phyloP scores from a whole-genome alignment of 345 rosid species.

The Durio zibethinus region DNA sequence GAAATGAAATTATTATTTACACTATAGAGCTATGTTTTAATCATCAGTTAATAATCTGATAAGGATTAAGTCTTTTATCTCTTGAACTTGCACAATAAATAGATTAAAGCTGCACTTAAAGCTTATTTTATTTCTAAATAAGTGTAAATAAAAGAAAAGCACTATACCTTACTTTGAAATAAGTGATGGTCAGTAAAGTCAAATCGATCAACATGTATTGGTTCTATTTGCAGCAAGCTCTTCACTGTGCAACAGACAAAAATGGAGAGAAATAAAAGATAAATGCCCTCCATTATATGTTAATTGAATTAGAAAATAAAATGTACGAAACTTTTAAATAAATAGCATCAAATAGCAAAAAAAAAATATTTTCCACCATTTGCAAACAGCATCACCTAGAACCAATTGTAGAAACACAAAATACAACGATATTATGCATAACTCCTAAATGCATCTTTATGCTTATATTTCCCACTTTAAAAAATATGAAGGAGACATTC shows the following conservation, averaged over 20 bases:
- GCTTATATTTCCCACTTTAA: constrained; percentile 41
- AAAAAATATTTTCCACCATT: constrained; percentile 43
- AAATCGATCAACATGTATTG: constrained; percentile 48
- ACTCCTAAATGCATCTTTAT: constrained; percentile 37
- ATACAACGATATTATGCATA: constrained; percentile 29
- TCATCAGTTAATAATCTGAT: no score
- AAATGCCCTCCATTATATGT: not conserved
- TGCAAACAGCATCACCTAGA: constrained; percentile 65
- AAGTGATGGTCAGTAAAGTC: constrained; percentile 75
- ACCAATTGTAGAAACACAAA: constrained; percentile 79
- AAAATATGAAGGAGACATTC: constrained; percentile 63
- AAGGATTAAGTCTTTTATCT: no score
- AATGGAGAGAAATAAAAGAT: not conserved
- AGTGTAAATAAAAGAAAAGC: no score
- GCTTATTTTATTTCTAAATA: no score
- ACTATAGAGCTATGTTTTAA: no score
- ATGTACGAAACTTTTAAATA: no score
- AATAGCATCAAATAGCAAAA: not conserved
- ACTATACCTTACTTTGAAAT: constrained; percentile 46
- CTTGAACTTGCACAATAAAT: no score
- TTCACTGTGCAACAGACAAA: not conserved
- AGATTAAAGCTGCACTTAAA: no score
- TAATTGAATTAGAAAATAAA: constrained; percentile 1
- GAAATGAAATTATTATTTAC: no score
- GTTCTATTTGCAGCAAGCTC: constrained; percentile 55